Evolutionary conservation across 805 yeast species (phyloP), one percentile per base, ranked within the genome.

Genomic region (Metschnikowia proteae): DNA sequence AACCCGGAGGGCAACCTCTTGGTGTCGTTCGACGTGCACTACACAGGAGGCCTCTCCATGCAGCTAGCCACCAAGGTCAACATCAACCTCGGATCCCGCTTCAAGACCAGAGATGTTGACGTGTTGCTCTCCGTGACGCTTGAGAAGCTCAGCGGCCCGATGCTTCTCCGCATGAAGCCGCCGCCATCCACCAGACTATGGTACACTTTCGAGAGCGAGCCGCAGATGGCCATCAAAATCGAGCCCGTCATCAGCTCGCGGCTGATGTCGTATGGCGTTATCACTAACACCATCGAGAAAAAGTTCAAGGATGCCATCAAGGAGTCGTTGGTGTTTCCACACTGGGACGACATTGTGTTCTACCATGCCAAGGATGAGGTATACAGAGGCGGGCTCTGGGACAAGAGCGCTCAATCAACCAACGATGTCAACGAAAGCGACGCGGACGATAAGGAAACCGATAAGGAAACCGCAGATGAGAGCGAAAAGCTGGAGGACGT

Each of bases 361-460:
- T 86, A 75, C 60, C 72, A 80, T 47, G 82, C 97, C 0, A 65
- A 68, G 2, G 75, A 67, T 35, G 96, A 88, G 54, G 66, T 88
- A 10, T 94, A 82, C 64, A 78, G 97, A 54, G 99, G 97, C 44
- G 99, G 99, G 13, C 81, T 92, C 25, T 92, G 98, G 98, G 90
- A 85, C 54, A 72, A 73, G 23, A 37, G 22, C 25, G 32, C 13
- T 3, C 34, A 35, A 30, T 37, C 27, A 6, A 30, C 5, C 5
- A 32, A 38, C 6, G 34, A 13, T n/a, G 27, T 10, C 8, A 17
- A 11, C 6, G 11, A 11, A 6, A 39, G 7, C 6, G 30, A 29
- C 9, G 13, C n/a, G n/a, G 33, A 32, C n/a, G 22, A 22, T 3
- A 31, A 31, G 25, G 36, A 28, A 31, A 31, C 17, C 6, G 30